A percentile compares a stretch with the other conserved stretches of the same genome.
Evolutionary conservation across 208 protist genomes (phyloP).

Genomic region (Crithidia fasciculata): DNA sequence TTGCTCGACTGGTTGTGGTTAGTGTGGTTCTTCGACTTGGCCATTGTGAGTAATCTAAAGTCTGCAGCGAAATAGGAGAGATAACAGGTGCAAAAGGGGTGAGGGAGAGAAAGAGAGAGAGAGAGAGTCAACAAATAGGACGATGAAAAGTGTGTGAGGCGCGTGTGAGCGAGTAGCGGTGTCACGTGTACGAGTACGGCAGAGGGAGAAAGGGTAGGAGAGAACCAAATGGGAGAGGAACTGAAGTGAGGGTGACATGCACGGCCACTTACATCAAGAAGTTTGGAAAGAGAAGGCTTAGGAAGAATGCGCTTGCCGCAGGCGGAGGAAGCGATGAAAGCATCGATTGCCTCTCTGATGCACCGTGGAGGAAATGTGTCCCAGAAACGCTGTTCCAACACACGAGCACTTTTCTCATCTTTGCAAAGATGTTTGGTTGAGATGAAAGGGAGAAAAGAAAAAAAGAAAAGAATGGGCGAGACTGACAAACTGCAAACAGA

Average conservation of each 20-base stretch:
- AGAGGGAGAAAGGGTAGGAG: background rate
- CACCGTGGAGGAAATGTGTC: too few relatives aligned
- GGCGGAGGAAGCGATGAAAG: too few relatives aligned
- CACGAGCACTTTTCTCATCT: too few relatives aligned
- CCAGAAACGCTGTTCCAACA: too few relatives aligned
- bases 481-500: background rate
- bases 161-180: background rate
- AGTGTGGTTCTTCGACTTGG: slow-evolving; percentile 95
- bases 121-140: background rate
- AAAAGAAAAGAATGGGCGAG: slow-evolving; percentile 5
- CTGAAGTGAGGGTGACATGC: too few relatives aligned
- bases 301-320: too few relatives aligned
- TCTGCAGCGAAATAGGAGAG: background rate
- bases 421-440: background rate
- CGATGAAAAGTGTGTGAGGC: background rate
- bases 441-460: slow-evolving; percentile 2
- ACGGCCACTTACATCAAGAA: background rate
- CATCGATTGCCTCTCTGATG: too few relatives aligned
- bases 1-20: slow-evolving; percentile 94
- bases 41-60: slow-evolving; percentile 55
- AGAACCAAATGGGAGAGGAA: background rate
- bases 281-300: background rate
- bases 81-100: background rate
- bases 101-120: slow-evolving; percentile 8
- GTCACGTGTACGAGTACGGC: background rate